Percentiles rank a stretch among this genome's conserved stretches.
phyloP scores from a whole-genome alignment of 2,329 filamentous ascomycete species.

The Cytospora piceae region DNA sequence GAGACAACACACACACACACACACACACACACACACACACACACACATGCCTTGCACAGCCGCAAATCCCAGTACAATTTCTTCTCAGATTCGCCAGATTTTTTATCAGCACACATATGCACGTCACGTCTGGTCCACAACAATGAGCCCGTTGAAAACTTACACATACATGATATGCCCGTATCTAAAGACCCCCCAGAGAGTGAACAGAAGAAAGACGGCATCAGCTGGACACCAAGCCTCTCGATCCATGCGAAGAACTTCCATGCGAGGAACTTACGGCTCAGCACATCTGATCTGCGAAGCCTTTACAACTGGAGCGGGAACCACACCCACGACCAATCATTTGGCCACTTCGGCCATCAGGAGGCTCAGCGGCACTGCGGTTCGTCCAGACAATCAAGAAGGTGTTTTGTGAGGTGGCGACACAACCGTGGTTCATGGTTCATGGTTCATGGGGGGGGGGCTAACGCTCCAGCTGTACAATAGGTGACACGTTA shows the following conservation, averaged over 20 bases:
- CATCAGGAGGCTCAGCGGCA: not conserved
- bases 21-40: no score
- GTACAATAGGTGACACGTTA: not conserved
- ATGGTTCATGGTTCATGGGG: not conserved
- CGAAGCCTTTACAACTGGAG: not conserved
- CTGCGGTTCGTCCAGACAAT: not conserved
- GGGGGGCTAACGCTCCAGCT: not conserved
- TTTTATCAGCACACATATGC: no score
- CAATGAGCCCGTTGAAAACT: not conserved
- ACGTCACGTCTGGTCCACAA: not conserved
- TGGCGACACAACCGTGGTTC: not conserved
- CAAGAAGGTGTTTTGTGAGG: not conserved
- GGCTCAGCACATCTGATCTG: not conserved
- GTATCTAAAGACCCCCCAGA: not conserved
- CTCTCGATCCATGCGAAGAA: not conserved
- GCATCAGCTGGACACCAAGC: not conserved
- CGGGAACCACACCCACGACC: conserved; percentile 1
- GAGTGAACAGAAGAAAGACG: not conserved
- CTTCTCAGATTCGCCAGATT: no score
- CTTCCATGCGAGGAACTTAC: not conserved
- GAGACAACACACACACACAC: no score
- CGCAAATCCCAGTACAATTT: no score
- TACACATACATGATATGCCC: not conserved
- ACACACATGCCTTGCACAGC: no score
- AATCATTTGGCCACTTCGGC: not conserved